Base-by-base conservation (phyloP, 2,329 filamentous ascomycete species). In the Ophiostoma fasciatum region DNA sequence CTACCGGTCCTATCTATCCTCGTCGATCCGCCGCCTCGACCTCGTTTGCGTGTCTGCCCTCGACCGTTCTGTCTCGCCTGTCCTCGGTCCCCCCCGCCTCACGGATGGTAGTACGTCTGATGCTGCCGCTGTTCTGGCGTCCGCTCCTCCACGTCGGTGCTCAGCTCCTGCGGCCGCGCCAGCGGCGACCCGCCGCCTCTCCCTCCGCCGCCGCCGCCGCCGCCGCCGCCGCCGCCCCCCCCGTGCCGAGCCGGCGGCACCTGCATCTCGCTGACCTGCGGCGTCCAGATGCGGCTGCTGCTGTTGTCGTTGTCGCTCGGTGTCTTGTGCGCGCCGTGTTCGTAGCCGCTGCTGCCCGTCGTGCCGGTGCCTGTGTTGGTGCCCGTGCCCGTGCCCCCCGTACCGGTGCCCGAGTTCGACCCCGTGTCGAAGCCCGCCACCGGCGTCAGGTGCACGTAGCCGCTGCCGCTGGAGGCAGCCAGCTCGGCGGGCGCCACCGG, bases 191-290 rank as follows among this genome's bases (percentile, higher is more conserved):
- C 18, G 3, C 15, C 21, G 8, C 23, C 28, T 12, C 41, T 40
- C n/a, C 44, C 40, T 28, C 11, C 29, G 25, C 33, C 29, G 21
- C 14, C 31, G 26, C n/a, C 20, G 15, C 11, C 26, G 14, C 10
- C 14, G 18, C 17, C 21, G 28, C 22, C 26, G 15, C 8, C 28
- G 33, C 23, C 22, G 5, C 19, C 36, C 12, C 19, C 38, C 19
- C 28, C 17, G 4, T 27, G 18, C 33, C 33, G 36, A 9, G 22
- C 22, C 5, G 45, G 42, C 8, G 43, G 36, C 7, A 46, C 29
- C 40, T 47, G 48, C 36, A 56, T 43, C 44, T 52, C 51, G 37
- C 51, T 52, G 31, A 55, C 52, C 31, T 56, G 52, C 13, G 52
- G 52, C 37, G 51, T 35, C 55, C 54, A 56, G 12, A 53, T 32